These are phyloP conservation scores for Aspergillus sergii DNA, from an alignment of 2,329 filamentous ascomycete genomes.

Conservation along the genomic window DNA sequence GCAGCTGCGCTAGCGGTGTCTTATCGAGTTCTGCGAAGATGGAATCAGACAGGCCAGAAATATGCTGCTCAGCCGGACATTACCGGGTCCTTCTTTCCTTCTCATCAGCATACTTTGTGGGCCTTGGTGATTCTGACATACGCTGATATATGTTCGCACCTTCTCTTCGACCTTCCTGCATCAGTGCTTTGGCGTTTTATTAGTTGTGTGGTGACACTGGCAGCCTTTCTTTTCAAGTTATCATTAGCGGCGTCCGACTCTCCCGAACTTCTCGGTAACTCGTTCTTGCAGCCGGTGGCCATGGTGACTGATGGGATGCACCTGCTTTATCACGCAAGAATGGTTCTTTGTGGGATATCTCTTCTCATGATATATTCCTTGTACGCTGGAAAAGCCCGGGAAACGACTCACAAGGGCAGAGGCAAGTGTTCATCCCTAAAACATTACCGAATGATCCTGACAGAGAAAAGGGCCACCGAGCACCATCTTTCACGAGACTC, in stretches of 20 bases:
- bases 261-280: constrained; percentile 69
- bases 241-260: constrained; percentile 86
- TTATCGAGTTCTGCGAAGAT: constrained; percentile 71
- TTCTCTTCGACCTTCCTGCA: constrained; percentile 38
- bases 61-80: constrained; percentile 90
- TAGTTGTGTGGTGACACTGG: constrained; percentile 49
- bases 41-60: constrained; percentile 98
- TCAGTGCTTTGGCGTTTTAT: constrained; percentile 28
- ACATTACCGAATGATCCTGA: constrained; percentile 14
- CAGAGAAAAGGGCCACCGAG: constrained; percentile 18
- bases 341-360: constrained; percentile 52
- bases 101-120: constrained; percentile 73
- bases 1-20: constrained; percentile 57
- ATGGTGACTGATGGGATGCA: constrained; percentile 42
- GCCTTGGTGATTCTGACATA: constrained; percentile 70
- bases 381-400: constrained; percentile 16
- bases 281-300: constrained; percentile 38
- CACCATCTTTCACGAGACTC: constrained; percentile 61
- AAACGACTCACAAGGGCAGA: constrained; percentile 1
- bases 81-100: constrained; percentile 68
- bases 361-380: constrained; percentile 34
- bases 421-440: constrained; percentile 19
- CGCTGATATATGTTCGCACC: constrained; percentile 55
- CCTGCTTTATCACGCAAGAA: constrained; percentile 54
- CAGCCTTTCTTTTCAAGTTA: constrained; percentile 82